Evolutionary conservation across 2,329 filamentous ascomycete genomes (phyloP).

Genomic region (Exserohilum rostratum): DNA sequence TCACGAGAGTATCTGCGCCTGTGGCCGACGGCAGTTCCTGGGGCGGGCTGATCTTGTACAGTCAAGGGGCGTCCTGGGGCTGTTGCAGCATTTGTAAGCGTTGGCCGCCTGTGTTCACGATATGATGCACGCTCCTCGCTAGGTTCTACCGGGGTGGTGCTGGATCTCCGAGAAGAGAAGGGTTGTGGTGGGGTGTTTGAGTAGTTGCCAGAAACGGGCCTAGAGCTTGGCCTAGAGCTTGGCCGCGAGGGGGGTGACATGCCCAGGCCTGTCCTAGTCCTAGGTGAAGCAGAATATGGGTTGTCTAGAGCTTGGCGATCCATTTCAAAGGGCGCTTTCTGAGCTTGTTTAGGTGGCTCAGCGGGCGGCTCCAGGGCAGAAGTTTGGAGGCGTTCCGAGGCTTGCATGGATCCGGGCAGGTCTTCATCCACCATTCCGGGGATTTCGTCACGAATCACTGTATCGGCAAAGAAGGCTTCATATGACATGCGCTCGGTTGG

Average conservation of each 20-base stretch:
- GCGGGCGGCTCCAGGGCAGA: slow-evolving; percentile 35
- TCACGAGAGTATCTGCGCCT: slow-evolving; percentile 68
- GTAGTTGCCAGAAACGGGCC: slow-evolving; percentile 36
- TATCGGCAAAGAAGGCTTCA: slow-evolving; percentile 79
- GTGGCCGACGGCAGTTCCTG: slow-evolving; percentile 51
- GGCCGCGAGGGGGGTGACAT: slow-evolving; percentile 44
- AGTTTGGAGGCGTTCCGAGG: slow-evolving; percentile 33
- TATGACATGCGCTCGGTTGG: slow-evolving; percentile 87
- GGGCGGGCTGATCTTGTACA: slow-evolving; percentile 44
- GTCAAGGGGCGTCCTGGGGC: slow-evolving; percentile 52
- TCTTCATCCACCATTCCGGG: slow-evolving; percentile 83
- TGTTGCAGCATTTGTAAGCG: slow-evolving; percentile 52
- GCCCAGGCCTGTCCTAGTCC: slow-evolving; percentile 33
- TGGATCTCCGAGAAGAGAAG: slow-evolving; percentile 34
- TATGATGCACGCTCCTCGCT: slow-evolving; percentile 45
- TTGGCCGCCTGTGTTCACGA: slow-evolving; percentile 52
- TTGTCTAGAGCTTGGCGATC: slow-evolving; percentile 37
- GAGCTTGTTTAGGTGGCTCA: slow-evolving; percentile 31
- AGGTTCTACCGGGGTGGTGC: slow-evolving; percentile 42
- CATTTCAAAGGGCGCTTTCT: slow-evolving; percentile 37
- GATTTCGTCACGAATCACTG: slow-evolving; percentile 75
- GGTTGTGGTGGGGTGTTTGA: slow-evolving; percentile 34
- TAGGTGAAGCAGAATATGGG: slow-evolving; percentile 42
- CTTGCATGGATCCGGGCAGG: slow-evolving; percentile 49
- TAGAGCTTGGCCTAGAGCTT: slow-evolving; percentile 40